Conservation (phyloP, 345 rosid species). For the Brassica rapa region DNA sequence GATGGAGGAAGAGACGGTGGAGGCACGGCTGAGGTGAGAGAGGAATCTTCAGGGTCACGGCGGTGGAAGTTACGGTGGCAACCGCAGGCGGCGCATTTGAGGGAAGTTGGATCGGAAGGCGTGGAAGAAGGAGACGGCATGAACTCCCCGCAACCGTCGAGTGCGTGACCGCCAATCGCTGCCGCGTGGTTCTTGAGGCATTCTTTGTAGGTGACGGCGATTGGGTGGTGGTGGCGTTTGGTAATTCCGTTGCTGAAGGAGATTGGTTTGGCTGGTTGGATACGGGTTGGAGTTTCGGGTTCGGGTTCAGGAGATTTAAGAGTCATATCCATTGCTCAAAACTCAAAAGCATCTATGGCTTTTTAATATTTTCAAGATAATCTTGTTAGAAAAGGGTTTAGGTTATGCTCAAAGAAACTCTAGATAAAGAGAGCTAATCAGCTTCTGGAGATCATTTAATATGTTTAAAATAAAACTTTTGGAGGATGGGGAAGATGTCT, state of each 20-base stretch:
- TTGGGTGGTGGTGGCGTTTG: slow-evolving; percentile 50
- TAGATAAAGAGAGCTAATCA: slow-evolving; percentile 13
- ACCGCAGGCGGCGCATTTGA: slow-evolving; percentile 87
- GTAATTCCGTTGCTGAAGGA: slow-evolving; percentile 70
- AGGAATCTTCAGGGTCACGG: slow-evolving; percentile 52
- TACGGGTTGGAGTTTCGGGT: slow-evolving; percentile 60
- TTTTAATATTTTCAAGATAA: background rate
- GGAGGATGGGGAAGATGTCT: slow-evolving; percentile 8
- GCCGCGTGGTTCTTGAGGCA: slow-evolving; percentile 87
- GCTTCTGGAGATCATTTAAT: slow-evolving; percentile 9
- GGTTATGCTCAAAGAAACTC: background rate
- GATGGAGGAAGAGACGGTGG: slow-evolving; percentile 21
- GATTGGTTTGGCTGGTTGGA: slow-evolving; percentile 59
- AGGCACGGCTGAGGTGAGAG: background rate
- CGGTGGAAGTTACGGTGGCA: slow-evolving; percentile 89
- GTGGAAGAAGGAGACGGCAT: slow-evolving; percentile 58
- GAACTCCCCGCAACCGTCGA: slow-evolving; percentile 87
- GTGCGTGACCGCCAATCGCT: slow-evolving; percentile 62
- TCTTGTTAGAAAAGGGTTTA: slow-evolving; percentile 18
- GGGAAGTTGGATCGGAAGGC: slow-evolving; percentile 59
- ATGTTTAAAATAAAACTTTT: slow-evolving; percentile 7
- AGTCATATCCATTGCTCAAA: slow-evolving; percentile 44
- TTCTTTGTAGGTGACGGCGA: slow-evolving; percentile 53
- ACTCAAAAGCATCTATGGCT: slow-evolving; percentile 8
- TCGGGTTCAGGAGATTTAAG: slow-evolving; percentile 62